These are phyloP conservation scores for Radiomyces spectabilis DNA, from an alignment of 192 early-diverging fungal species.

Conservation along the genomic window DNA sequence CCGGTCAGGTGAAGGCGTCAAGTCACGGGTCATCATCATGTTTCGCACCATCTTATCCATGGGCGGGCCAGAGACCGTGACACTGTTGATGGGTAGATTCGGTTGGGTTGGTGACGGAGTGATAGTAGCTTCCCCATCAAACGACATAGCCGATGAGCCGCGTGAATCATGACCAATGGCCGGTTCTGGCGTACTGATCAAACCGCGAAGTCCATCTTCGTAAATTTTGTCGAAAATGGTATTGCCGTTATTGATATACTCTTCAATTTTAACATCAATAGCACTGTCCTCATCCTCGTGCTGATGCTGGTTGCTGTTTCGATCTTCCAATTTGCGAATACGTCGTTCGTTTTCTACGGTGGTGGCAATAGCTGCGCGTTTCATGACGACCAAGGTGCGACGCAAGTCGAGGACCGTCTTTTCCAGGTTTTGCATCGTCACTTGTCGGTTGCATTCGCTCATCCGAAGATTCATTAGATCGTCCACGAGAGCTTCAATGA, in stretches of 20 bases:
- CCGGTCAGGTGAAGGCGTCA: slow-evolving; percentile 24
- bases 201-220: slow-evolving; percentile 28
- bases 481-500: slow-evolving; percentile 47
- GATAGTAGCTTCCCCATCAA: too few species aligned
- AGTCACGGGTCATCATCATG: slow-evolving; percentile 10
- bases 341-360: slow-evolving; percentile 24
- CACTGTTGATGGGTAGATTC: neutral
- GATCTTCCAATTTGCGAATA: slow-evolving; percentile 11
- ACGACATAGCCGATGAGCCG: too few species aligned
- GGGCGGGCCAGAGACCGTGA: neutral
- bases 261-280: slow-evolving; percentile 23
- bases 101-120: neutral
- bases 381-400: slow-evolving; percentile 48
- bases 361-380: slow-evolving; percentile 37
- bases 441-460: slow-evolving; percentile 34
- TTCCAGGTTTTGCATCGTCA: slow-evolving; percentile 39
- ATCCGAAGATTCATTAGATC: slow-evolving; percentile 46
- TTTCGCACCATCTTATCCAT: slow-evolving; percentile 3
- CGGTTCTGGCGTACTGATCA: slow-evolving; percentile 22
- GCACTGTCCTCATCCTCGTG: neutral
- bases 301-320: too few species aligned
- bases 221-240: slow-evolving; percentile 37
- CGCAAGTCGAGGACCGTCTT: slow-evolving; percentile 43
- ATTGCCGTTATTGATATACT: slow-evolving; percentile 25
- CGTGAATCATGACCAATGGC: too few species aligned